A percentile compares a stretch with the other conserved stretches of the same genome.
Conservation (phyloP, 1,284 basidiomycete genomes). For the Ceraceosorus bombacis region DNA sequence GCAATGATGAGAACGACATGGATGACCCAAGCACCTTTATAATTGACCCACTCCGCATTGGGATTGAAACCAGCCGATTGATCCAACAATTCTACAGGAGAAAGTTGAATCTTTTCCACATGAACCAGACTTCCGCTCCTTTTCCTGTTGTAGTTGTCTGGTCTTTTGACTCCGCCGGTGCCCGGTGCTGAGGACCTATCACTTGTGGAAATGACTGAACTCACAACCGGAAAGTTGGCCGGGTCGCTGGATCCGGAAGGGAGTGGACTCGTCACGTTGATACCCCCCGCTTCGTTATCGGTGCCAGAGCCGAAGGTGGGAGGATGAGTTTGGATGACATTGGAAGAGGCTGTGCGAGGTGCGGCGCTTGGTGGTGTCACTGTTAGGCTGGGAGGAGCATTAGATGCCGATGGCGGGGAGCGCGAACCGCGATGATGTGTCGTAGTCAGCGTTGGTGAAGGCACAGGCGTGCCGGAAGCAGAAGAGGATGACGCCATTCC, state of each 20-base stretch:
- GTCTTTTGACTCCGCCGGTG: too few species aligned
- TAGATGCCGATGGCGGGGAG: background rate
- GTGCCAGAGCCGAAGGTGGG: background rate
- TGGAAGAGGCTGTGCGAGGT: too few species aligned
- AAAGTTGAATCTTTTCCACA: conserved; percentile 50
- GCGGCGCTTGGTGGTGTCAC: background rate
- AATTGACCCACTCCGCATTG: conserved; percentile 97
- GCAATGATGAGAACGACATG: conserved; percentile 84
- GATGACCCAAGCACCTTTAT: conserved; percentile 77
- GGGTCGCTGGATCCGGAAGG: too few species aligned
- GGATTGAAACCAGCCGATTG: conserved; percentile 58
- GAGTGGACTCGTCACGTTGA: background rate
- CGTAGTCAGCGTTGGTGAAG: background rate
- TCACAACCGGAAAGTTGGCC: too few species aligned
- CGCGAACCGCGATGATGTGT: background rate
- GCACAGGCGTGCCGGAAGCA: background rate
- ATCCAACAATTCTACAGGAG: conserved; percentile 51
- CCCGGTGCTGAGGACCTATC: too few species aligned
- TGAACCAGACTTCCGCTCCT: conserved; percentile 43
- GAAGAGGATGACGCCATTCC: background rate
- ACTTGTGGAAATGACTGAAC: too few species aligned
- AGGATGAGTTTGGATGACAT: too few species aligned
- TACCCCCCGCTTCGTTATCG: conserved; percentile 37
- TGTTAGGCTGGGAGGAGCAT: background rate
- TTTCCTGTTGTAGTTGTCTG: conserved; percentile 2